Conservation (phyloP, 768 basidiomycete species). For the Lactifluus volemus region DNA sequence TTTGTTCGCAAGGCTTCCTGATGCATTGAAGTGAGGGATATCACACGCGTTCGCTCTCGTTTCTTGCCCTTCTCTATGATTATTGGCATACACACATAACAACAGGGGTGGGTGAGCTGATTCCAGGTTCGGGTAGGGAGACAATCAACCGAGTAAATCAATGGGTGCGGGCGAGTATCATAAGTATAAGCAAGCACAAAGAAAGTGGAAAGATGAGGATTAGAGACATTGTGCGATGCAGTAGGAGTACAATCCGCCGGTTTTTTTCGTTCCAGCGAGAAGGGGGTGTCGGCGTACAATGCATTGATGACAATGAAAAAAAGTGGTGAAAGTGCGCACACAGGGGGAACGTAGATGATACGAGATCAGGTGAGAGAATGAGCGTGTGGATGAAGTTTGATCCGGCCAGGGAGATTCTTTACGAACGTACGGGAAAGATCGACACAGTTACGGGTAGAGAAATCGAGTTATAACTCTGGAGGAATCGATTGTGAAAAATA, state of each 20-base stretch:
- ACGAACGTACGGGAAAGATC: conserved; percentile 6
- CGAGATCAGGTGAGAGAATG: neutral
- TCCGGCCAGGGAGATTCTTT: conserved; percentile 15
- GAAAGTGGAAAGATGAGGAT: conserved; percentile 10
- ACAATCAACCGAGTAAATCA: conserved; percentile 15
- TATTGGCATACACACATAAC: conserved; percentile 16
- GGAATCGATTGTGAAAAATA: conserved; percentile 70
- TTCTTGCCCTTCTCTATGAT: conserved; percentile 14
- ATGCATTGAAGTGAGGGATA: neutral
- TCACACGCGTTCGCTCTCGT: conserved; percentile 3
- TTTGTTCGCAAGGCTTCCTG: neutral
- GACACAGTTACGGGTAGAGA: conserved; percentile 3
- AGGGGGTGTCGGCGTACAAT: conserved; percentile 7
- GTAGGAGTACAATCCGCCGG: conserved; percentile 17
- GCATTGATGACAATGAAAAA: conserved; percentile 8
- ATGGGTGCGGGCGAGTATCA: conserved; percentile 10
- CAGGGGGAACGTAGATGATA: conserved; percentile 5
- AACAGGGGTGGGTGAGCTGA: conserved; percentile 6
- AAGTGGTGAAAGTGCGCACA: neutral
- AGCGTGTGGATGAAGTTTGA: conserved; percentile 1
- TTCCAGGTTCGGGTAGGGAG: conserved; percentile 11
- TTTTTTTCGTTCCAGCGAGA: conserved; percentile 12
- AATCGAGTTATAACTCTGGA: conserved; percentile 48
- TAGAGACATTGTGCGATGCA: conserved; percentile 12
- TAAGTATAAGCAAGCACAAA: conserved; percentile 19